phyloP scores from a whole-genome alignment of 1,139 yeast species.

The Scheffersomyces titani region DNA sequence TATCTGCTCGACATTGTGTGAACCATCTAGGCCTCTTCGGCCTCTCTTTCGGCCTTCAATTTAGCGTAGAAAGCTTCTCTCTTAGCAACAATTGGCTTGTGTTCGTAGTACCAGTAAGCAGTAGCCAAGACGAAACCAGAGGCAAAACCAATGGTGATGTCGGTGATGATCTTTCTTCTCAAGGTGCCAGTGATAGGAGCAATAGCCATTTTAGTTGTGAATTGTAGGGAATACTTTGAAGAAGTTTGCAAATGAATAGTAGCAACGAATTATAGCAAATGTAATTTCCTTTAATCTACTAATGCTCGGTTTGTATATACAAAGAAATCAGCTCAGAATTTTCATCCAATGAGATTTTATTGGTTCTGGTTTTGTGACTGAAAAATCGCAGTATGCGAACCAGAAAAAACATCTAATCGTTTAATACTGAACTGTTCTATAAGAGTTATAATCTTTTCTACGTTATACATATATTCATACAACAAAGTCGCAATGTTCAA shows the following conservation, averaged over 20 bases:
- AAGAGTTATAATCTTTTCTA: background rate
- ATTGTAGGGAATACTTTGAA: conserved; percentile 1
- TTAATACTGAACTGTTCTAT: background rate
- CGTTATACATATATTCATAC: too few relatives aligned
- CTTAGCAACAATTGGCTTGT: conserved; percentile 66
- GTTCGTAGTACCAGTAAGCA: conserved; percentile 75
- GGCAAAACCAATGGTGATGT: conserved; percentile 67
- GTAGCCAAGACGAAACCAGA: conserved; percentile 50
- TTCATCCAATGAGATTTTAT: conserved; percentile 3
- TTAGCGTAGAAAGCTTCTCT: conserved; percentile 88
- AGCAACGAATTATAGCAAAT: background rate
- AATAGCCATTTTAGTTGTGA: conserved; percentile 60
- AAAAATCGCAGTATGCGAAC: background rate
- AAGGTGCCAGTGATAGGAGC: conserved; percentile 89
- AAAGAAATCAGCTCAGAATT: conserved; percentile 12
- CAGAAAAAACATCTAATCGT: background rate
- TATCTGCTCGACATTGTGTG: background rate
- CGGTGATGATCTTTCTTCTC: conserved; percentile 80
- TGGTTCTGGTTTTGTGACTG: conserved; percentile 1
- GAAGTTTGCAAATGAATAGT: background rate
- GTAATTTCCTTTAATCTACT: background rate
- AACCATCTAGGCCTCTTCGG: conserved; percentile 46
- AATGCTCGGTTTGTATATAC: background rate
- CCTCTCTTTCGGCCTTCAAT: conserved; percentile 70
- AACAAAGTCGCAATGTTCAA: conserved; percentile 10